phyloP scores from a whole-genome alignment of 169 alveolate genomes.

The Babesia divergens region DNA sequence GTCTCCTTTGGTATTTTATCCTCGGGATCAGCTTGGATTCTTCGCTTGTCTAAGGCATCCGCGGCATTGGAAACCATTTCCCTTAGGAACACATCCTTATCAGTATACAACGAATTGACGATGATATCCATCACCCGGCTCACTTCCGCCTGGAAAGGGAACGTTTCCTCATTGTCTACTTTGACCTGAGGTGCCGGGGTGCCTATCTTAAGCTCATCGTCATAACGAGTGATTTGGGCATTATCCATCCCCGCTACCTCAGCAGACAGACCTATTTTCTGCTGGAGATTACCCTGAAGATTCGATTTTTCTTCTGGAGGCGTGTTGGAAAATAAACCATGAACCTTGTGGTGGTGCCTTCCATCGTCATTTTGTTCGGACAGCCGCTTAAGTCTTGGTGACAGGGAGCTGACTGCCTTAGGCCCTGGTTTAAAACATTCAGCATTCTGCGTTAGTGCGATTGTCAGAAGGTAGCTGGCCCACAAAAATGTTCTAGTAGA shows the following conservation, averaged over 20 bases:
- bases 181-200: conserved; percentile 8
- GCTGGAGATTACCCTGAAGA: conserved; percentile 53
- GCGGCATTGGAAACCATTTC: conserved; percentile 98
- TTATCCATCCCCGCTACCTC: conserved; percentile 45
- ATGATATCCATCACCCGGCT: conserved; percentile 98
- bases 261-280: conserved; percentile 41
- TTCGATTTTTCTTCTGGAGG: background rate
- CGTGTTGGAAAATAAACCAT: background rate
- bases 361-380: background rate
- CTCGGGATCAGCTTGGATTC: conserved; percentile 66
- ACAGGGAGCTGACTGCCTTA: conserved; percentile 16
- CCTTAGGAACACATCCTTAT: conserved; percentile 96
- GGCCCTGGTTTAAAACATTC: background rate
- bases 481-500: background rate
- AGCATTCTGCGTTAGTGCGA: background rate
- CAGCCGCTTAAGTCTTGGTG: background rate
- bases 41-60: conserved; percentile 96
- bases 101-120: conserved; percentile 96
- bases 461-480: background rate
- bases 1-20: conserved; percentile 61
- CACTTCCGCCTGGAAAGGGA: conserved; percentile 97
- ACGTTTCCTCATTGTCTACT: conserved; percentile 70
- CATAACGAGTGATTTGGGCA: conserved; percentile 26
- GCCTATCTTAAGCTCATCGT: conserved; percentile 16
- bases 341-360: background rate